Percentiles rank a stretch among this genome's conserved stretches.
phyloP scores from a whole-genome alignment of 2,329 filamentous ascomycete genomes.

The Paraphoma sp. region DNA sequence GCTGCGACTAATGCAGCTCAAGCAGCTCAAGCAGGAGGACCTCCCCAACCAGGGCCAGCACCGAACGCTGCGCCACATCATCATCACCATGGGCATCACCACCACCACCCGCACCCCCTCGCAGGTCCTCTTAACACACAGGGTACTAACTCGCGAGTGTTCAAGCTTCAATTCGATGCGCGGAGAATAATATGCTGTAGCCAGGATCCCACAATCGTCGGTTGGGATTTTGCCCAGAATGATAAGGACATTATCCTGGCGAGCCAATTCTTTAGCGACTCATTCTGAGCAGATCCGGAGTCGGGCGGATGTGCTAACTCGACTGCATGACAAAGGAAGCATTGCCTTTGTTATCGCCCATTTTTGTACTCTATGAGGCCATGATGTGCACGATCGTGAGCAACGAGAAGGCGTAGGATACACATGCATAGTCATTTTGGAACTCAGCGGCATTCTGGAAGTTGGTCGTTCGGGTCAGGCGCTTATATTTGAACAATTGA shows the following conservation, averaged over 20 bases:
- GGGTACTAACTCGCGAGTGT: conserved; percentile 69
- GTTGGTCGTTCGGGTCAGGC: background rate
- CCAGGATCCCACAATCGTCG: conserved; percentile 89
- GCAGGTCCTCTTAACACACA: conserved; percentile 37
- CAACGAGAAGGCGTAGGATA: background rate
- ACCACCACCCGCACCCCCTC: conserved; percentile 38
- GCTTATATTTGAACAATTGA: background rate
- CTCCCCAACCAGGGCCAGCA: conserved; percentile 22
- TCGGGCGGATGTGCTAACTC: background rate
- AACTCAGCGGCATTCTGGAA: background rate
- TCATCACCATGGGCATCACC: conserved; percentile 38
- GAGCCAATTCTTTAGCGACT: conserved; percentile 74
- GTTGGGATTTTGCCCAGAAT: conserved; percentile 95
- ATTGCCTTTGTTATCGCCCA: too few species aligned
- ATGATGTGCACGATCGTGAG: background rate
- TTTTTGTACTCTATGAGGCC: background rate
- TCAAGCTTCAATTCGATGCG: conserved; percentile 96
- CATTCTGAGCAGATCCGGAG: conserved; percentile 15
- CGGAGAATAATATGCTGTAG: conserved; percentile 93
- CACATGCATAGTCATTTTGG: background rate
- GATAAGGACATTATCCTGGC: conserved; percentile 82
- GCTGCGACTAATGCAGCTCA: conserved; percentile 16
- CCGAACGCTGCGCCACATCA: conserved; percentile 22
- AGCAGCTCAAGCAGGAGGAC: conserved; percentile 13
- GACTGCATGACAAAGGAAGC: background rate